Base-by-base conservation (phyloP, 306 rosid genomes). In the Geum urbanum region DNA sequence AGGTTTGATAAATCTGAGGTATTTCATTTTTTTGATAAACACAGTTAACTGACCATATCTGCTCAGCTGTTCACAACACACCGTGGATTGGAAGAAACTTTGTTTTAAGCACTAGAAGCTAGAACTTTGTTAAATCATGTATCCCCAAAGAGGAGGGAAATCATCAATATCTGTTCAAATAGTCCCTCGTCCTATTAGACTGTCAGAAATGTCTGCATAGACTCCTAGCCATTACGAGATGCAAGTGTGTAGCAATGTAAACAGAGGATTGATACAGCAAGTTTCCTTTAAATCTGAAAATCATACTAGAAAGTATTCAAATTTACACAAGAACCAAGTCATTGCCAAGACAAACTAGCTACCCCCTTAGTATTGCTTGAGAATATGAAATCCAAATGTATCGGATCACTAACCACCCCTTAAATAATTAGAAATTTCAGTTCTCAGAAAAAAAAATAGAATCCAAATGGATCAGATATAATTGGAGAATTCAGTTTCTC, bases 141-240 rank as follows among this genome's bases (percentile, higher is more conserved):
- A 69, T 57, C 52, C 44, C 53, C 27, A 70, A 43, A 19, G 53
- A 53, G 50, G 63, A 22, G 74, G 65, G 45, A 56, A 58, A 22
- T 55, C 43, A 24, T 57, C 44, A 16, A 55, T 55, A 70, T 56
- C n/a, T 70, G 55, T 56, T 70, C 65, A 43, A 55, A 41, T 24
- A 70, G 54, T 55, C 46, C 32, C 44, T 14, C 18, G 16, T 20
- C 18, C 37, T 24, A 55, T 56, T 70, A 16, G 66, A 56, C 22
- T 24, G 66, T 55, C 66, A 44, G 55, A 70, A 44, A 56, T 56
- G 54, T 70, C 55, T 44, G 45, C 35, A 12, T 35, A 67, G 71
- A 50, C 5, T 27, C 8, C 0, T 41, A 55, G 54, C 43, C 53
- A 69, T 27, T 55, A 13, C 53, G 48, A 9, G 44, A 67, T 37